Percentiles rank a stretch among this genome's conserved stretches.
Conservation (phyloP, 2,329 filamentous ascomycete genomes). For the Pseudogymnoascus sp. region DNA sequence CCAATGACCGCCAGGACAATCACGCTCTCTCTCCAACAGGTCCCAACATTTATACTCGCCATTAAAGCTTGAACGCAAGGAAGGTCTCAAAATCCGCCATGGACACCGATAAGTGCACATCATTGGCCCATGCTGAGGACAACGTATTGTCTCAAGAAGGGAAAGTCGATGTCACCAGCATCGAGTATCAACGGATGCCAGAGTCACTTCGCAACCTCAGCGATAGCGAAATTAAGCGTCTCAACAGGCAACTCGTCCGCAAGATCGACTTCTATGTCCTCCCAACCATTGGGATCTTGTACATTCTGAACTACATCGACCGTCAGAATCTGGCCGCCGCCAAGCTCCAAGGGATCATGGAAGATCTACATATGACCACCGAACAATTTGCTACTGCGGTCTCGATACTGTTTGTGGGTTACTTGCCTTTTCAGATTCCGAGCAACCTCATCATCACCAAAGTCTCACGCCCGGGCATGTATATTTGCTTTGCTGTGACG, state of each 20-base stretch:
- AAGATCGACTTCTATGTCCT: constrained; percentile 28
- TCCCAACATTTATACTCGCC: neutral
- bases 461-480: constrained; percentile 20
- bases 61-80: neutral
- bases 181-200: constrained; percentile 14
- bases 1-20: neutral
- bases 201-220: constrained; percentile 22
- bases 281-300: constrained; percentile 30
- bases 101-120: neutral
- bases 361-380: constrained; percentile 32
- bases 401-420: constrained; percentile 39
- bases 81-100: neutral
- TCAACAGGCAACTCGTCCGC: constrained; percentile 20
- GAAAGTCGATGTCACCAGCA: neutral
- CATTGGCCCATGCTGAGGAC: neutral
- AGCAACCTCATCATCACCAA: constrained; percentile 25
- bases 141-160: neutral
- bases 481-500: constrained; percentile 25
- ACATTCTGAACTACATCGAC: constrained; percentile 36
- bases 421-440: constrained; percentile 35
- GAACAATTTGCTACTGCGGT: constrained; percentile 34
- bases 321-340: constrained; percentile 32
- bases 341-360: constrained; percentile 34
- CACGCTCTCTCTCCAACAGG: neutral
- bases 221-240: constrained; percentile 19